Evolutionary conservation across 2,329 filamentous ascomycete genomes (phyloP).

Genomic region (Dryadomyces quercivorus): DNA sequence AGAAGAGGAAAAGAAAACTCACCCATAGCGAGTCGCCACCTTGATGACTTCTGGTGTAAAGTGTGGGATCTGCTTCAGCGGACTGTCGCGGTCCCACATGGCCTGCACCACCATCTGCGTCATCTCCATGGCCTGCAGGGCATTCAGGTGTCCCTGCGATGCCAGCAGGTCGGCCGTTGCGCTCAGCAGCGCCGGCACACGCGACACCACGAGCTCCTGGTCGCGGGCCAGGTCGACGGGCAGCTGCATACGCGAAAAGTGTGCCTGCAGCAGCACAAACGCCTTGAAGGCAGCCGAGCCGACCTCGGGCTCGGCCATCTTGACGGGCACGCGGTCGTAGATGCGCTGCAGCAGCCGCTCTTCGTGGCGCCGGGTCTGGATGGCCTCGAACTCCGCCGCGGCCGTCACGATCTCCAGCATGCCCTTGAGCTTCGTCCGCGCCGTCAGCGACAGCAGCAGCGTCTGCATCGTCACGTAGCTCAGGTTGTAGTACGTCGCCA

Average conservation of each 20-base stretch:
- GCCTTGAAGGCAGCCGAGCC: conserved; percentile 98
- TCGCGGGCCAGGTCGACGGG: conserved; percentile 94
- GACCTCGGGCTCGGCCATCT: conserved; percentile 74
- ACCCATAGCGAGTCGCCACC: conserved; percentile 67
- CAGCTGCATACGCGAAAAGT: conserved; percentile 94
- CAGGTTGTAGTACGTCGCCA: conserved; percentile 97
- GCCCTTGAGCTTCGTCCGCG: conserved; percentile 87
- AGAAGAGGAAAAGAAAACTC: conserved; percentile 25
- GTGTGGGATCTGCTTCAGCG: conserved; percentile 94
- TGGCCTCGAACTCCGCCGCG: conserved; percentile 88
- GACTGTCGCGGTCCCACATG: conserved; percentile 97
- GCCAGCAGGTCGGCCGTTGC: conserved; percentile 91
- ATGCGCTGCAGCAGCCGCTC: conserved; percentile 78
- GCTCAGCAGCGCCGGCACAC: conserved; percentile 76
- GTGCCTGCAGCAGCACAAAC: conserved; percentile 91
- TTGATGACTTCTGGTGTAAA: conserved; percentile 77
- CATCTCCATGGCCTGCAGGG: conserved; percentile 98
- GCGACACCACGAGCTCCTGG: conserved; percentile 75
- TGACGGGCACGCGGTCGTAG: conserved; percentile 88
- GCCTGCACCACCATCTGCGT: conserved; percentile 98
- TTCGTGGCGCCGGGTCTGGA: conserved; percentile 90
- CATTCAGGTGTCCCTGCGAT: conserved; percentile 90
- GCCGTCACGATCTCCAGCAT: conserved; percentile 95
- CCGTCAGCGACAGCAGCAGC: conserved; percentile 79
- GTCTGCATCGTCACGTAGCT: conserved; percentile 99